Evolutionary conservation across 768 basidiomycete species (phyloP), one percentile per base, ranked within the genome.

Genomic region (Cystofilobasidium capitatum): DNA sequence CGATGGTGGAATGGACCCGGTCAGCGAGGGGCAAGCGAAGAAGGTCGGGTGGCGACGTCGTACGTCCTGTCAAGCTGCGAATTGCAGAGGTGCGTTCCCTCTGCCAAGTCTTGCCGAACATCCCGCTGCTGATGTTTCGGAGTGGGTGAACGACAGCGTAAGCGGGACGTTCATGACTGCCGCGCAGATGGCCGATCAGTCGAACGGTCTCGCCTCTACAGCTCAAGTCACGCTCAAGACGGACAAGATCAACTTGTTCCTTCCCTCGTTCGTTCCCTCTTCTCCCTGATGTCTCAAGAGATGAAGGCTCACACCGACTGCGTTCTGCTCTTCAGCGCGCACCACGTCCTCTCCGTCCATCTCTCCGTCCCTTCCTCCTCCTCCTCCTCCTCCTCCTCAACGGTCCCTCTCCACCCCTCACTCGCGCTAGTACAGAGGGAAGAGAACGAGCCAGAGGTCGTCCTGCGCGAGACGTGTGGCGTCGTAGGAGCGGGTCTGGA

Each of bases 381-480:
- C 36, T 33, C 49, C 49, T 64, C 36, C 12, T 31, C 45, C 33
- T 1, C 33, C 0, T 37, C 35, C 36, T 24, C 62, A 24, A 37
- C 44, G 33, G 24, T 51, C 49, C 49, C 63, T 29, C 51, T 64
- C 22, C 63, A 64, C 39, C 51, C 63, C 0, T 24, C 63, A 6
- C 63, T 64, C 39, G 63, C 63, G 2, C 47, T 36, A 36, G 63
- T 64, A 16, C 16, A 40, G 17, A 35, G n/a, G 24, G 63, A 55
- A 10, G 63, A 40, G 29, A 26, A 42, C n/a, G 51, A 36, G n/a
- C 24, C 54, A 2, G 63, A 64, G 39, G 17, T 20, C 39, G 63
- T 64, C 24, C 54, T 64, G 39, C 51, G 63, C 8, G 54, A 64
- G 51, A 64, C 63, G 6, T 49, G 63, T 4, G 51, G 55, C 51